Base-by-base conservation (phyloP, 106 monocot species). In the Acanthochlamys bracteata region DNA sequence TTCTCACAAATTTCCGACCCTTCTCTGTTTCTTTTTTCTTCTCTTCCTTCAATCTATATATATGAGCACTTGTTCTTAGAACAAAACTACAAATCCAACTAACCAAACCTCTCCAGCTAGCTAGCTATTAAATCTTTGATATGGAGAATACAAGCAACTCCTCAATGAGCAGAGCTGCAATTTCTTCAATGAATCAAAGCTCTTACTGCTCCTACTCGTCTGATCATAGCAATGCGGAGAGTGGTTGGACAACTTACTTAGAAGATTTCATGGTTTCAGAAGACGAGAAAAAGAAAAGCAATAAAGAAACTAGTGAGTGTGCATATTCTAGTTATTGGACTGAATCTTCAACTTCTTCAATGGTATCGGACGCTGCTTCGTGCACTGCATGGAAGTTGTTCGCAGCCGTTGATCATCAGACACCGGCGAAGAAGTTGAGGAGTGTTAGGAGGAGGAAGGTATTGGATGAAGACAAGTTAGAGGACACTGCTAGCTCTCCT, bases 401-500 rank as follows among this genome's bases (percentile, higher is more conserved):
- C 14, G 20, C 10, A 9, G 14, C 43, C 46, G 20, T 13, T 3
- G 39, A 19, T 0, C 59, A 26, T 25, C 14, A 57, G 0, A 4
- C 13, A 39, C 25, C 46, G 10, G 64, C 39, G 13, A 69, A 67
- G 53, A 79, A 66, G 55, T 25, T 75, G 12, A 71, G 71, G 57
- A 80, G 63, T 55, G 73, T 46, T 63, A 75, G 61, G 61, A 75
- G 61, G 61, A 75, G 49, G 23, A 45, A 20, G 20, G 16, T 58
- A 17, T 42, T 77, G 66, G 65, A 65, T 63, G 76, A 76, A 60
- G 73, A 69, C 22, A 20, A 69, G 27, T 52, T 75, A 40, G 74
- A 83, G 42, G 82, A 82, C 52, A 78, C 82, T 63, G 77, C 79
- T 24, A 71, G 74, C 42, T 82, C 82, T 71, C 74, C 70, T 59